Evolutionary conservation across 805 yeast genomes (phyloP).

Genomic region (Pichia sporocuriosa): DNA sequence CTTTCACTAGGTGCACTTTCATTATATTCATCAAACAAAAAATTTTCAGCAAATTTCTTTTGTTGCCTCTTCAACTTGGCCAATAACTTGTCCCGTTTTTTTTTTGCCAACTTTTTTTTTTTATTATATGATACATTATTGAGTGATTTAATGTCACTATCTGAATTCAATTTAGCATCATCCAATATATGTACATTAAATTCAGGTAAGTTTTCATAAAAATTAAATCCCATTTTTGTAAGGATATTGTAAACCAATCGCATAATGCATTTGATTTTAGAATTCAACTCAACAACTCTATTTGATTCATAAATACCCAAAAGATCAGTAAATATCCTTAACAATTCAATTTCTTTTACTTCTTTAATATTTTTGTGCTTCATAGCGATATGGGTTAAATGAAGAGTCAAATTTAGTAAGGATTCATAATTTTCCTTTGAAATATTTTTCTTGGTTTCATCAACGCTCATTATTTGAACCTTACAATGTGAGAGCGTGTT

Average conservation of each 20-base stretch:
- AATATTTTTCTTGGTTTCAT: conserved; percentile 19
- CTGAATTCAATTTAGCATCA: background rate
- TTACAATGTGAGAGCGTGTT: conserved; percentile 38
- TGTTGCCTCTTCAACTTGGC: conserved; percentile 80
- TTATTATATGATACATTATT: conserved; percentile 40
- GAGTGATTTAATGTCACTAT: conserved; percentile 8
- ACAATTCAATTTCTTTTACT: conserved; percentile 7
- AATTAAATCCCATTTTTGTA: background rate
- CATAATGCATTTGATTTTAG: conserved; percentile 8
- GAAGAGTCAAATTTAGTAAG: conserved; percentile 51
- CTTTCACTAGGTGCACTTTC: conserved; percentile 1
- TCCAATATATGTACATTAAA: conserved; percentile 14
- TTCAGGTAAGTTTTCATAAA: conserved; percentile 3
- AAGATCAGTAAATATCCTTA: conserved; percentile 5
- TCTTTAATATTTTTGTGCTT: conserved; percentile 8
- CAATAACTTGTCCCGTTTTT: conserved; percentile 62
- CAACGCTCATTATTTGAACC: background rate
- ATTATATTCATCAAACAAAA: conserved; percentile 33
- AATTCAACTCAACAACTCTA: conserved; percentile 1
- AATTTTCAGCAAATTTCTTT: conserved; percentile 56
- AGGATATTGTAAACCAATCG: conserved; percentile 3
- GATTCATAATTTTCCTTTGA: conserved; percentile 35
- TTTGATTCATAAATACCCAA: conserved; percentile 7
- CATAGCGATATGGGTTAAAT: conserved; percentile 57
- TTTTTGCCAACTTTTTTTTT: conserved; percentile 64